Conservation (phyloP, 345 rosid species). For the Syzygium oleosum region DNA sequence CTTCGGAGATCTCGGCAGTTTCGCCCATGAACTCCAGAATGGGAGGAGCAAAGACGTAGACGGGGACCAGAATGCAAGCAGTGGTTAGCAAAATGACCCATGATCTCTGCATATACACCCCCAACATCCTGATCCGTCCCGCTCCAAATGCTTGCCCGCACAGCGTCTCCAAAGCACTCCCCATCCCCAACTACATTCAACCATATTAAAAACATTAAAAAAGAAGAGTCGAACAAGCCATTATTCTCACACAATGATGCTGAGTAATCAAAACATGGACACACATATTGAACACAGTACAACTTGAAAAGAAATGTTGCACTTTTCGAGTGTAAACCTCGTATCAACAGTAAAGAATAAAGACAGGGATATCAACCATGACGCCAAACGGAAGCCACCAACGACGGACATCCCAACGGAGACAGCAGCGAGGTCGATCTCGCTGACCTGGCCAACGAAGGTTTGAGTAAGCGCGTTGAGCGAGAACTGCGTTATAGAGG, state of each 20-base stretch:
- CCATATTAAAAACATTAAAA: slow-evolving; percentile 13
- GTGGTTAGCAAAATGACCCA: slow-evolving; percentile 75
- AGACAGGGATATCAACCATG: slow-evolving; percentile 31
- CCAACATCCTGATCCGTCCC: slow-evolving; percentile 65
- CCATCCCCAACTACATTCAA: slow-evolving; percentile 70
- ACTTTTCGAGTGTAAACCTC: background rate
- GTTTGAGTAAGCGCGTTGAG: slow-evolving; percentile 88
- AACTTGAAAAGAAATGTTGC: background rate
- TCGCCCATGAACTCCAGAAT: slow-evolving; percentile 59
- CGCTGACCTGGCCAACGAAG: slow-evolving; percentile 58
- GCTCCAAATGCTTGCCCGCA: slow-evolving; percentile 96
- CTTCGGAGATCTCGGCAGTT: slow-evolving; percentile 61
- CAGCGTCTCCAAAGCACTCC: slow-evolving; percentile 83
- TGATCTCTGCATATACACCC: slow-evolving; percentile 89
- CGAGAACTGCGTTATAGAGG: slow-evolving; percentile 62
- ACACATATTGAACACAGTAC: background rate
- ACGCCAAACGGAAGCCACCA: slow-evolving; percentile 76
- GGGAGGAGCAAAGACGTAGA: slow-evolving; percentile 80
- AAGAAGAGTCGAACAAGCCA: background rate
- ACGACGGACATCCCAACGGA: slow-evolving; percentile 75
- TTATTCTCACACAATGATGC: background rate
- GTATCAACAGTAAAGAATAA: background rate
- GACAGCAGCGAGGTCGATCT: slow-evolving; percentile 82
- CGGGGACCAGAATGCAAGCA: slow-evolving; percentile 46
- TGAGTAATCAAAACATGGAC: background rate